phyloP scores from a whole-genome alignment of 192 early-diverging fungal species.

The Jimgerdemannia flammicorona region DNA sequence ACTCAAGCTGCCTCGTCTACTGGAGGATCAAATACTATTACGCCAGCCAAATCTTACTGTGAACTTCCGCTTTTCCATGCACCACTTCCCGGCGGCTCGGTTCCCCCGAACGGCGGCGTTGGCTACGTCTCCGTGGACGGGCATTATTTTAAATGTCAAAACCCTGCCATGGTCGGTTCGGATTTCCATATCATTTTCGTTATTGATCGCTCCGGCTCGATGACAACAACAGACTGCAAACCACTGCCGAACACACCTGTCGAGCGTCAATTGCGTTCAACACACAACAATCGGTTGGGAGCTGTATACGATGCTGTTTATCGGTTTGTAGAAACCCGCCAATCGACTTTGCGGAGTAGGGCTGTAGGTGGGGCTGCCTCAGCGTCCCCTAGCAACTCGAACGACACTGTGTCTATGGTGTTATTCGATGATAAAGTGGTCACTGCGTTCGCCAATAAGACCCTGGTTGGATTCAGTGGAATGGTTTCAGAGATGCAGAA shows the following conservation, averaged over 20 bases:
- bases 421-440: not conserved
- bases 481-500: not conserved
- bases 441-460: not conserved
- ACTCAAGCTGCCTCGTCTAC: not conserved
- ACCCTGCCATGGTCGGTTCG: slow-evolving; percentile 16
- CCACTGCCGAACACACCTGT: not conserved
- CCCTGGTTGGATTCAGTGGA: not conserved
- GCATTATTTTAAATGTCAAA: slow-evolving; percentile 27
- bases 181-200: slow-evolving; percentile 20
- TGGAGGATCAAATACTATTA: not conserved
- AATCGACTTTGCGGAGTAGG: not conserved
- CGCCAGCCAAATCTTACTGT: not conserved
- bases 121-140: slow-evolving; percentile 24
- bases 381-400: not conserved
- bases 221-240: not conserved
- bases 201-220: slow-evolving; percentile 15
- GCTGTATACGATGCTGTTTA: slow-evolving; percentile 17
- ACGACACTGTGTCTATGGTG: not conserved
- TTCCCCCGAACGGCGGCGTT: not conserved
- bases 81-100: not conserved
- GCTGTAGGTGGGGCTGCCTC: not conserved
- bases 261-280: not conserved
- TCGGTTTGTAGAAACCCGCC: slow-evolving; percentile 3
- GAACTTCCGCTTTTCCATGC: not conserved
- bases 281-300: slow-evolving; percentile 20